Base-by-base conservation (phyloP, 371 early-diverging fungal species). In the Zychaea mexicana region DNA sequence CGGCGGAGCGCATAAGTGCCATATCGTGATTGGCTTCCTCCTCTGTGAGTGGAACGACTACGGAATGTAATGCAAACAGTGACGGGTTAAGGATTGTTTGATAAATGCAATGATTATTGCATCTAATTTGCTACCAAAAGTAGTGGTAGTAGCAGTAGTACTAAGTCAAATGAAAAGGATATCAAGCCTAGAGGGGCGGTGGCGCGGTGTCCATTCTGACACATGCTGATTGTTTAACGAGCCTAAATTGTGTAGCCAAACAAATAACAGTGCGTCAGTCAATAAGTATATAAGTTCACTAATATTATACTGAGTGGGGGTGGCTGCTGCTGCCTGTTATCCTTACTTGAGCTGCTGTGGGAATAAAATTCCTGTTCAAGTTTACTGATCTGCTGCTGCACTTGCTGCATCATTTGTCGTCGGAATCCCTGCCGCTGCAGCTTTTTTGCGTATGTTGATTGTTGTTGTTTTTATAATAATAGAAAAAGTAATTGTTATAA, bases 171-270 rank as follows among this genome's bases (percentile, higher is more conserved):
- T 36, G 61, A 63, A 70, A 70, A 70, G 71, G 71, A 70, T 70
- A 70, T 72, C 70, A 38, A 73, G 67, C 65, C 60, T 57, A 6
- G 67, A 64, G 17, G 73, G 70, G 57, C 73, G 60, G 49, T 65
- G 65, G 24, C 64, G 70, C 17, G 73, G 73, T 19, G 60, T 47
- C 73, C 73, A 73, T 24, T 67, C 68, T 28, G 62, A 26, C 26
- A 80, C 54, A 65, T 75, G 73, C 27, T 73, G 70, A 39, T 75
- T 70, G 55, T 77, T 74, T 56, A 73, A 65, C 27, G 70, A 71
- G 52, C 72, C 75, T 77, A 49, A 30, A 63, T 24, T 53, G 28
- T 31, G 46, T 19, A 47, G 19, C 24, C 32, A 56, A 39, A 52
- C 45, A 49, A 59, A 22, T 26, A 27, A 28, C 22, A 32, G 26